phyloP scores from a whole-genome alignment of 305 asterid species.

The Petunia hybrid region DNA sequence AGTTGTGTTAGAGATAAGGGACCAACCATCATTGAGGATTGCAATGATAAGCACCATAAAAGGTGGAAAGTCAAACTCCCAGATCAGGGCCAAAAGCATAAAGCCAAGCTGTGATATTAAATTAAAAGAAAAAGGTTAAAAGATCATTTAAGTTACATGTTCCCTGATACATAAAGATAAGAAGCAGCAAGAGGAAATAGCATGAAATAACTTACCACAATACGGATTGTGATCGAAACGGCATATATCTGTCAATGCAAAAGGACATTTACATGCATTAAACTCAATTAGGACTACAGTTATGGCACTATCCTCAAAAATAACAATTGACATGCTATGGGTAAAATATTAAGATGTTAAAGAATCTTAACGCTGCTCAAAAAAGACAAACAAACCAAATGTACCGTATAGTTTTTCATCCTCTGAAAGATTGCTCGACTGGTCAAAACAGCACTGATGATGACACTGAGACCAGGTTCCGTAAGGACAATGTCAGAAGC shows the following conservation, averaged over 20 bases:
- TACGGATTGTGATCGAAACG: conserved; percentile 97
- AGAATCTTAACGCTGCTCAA: neutral
- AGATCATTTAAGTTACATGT: neutral
- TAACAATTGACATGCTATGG: neutral
- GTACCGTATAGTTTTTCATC: conserved; percentile 98
- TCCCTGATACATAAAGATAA: neutral
- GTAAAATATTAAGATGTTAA: neutral
- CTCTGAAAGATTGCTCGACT: conserved; percentile 97
- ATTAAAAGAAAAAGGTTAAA: conserved; percentile 30
- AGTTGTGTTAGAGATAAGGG: neutral
- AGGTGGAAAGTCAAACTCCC: conserved; percentile 96
- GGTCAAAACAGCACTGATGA: conserved; percentile 96
- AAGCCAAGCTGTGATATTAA: conserved; percentile 78
- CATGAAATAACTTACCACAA: conserved; percentile 67
- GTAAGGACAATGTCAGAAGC: conserved; percentile 99
- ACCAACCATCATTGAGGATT: conserved; percentile 84
- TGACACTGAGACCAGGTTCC: conserved; percentile 96
- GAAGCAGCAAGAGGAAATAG: neutral
- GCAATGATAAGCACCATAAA: conserved; percentile 99
- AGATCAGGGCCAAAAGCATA: conserved; percentile 89
- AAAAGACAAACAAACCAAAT: neutral
- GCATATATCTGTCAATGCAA: conserved; percentile 78
- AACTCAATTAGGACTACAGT: neutral
- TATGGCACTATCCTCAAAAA: neutral
- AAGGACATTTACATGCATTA: neutral